Base-by-base conservation (phyloP, 495 filamentous ascomycete genomes). In the Copromyces sp. region DNA sequence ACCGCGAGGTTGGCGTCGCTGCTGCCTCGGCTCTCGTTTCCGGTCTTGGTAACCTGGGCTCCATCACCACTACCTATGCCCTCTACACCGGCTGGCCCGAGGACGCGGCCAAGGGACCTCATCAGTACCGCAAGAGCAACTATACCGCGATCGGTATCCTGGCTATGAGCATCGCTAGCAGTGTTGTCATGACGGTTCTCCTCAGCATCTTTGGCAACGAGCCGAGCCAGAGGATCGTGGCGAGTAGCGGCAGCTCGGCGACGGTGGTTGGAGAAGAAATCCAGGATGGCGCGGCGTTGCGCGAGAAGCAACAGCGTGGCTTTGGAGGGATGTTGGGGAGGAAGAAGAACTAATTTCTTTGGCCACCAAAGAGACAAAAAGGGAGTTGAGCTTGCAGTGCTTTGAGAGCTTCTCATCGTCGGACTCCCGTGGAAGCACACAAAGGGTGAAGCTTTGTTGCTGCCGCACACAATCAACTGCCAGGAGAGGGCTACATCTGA, bases 1-100 rank as follows among this genome's bases (percentile, higher is more conserved):
- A 97, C 77, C 92, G 94, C 39, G 94, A 97, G 81, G 93, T 97
- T 41, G 94, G 94, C 70, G 94, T 97, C 4, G 94, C 94, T n/a
- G 91, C 94, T 47, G 93, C 94, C 1, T 89, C 91, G 2, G 94
- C 94, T 3, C 83, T 96, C 4, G 94, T 97, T 14, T 94, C 92
- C 0, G 94, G 94, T 0, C 86, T 94, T 65, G 94, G 94, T 0
- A 97, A 97, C 75, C 82, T 94, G 38, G 94, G 94, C 53, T 91
- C 89, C 74, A 93, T 97, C 69, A 84, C 92, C 75, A 96, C 93
- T 16, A 97, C 94, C 0, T 97, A 97, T 80, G 94, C 94, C 6
- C 82, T 97, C 53, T 97, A 95, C 76, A 90, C 90, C 0, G 94
- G 94, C 16, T 97, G 94, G 94, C 86, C 87, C 35, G 89, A 84